Conservation (phyloP, 495 filamentous ascomycete species). For the Elasticomyces elasticus region DNA sequence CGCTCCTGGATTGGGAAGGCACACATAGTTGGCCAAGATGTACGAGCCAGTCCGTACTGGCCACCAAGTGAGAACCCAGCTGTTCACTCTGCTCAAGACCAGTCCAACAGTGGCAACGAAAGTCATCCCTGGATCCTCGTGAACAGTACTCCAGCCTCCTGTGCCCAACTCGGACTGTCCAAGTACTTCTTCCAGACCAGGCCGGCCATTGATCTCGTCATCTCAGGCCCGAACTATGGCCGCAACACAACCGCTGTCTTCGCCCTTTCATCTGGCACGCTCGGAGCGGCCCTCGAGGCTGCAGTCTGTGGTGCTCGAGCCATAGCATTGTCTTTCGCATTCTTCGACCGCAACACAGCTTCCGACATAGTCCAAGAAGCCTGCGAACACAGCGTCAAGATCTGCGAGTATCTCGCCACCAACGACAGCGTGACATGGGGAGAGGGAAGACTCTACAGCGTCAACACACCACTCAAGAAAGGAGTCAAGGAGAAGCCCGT, state of each 20-base stretch:
- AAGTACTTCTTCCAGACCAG: constrained; percentile 78
- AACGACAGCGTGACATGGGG: constrained; percentile 61
- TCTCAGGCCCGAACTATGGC: constrained; percentile 90
- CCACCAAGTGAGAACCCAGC: constrained; percentile 52
- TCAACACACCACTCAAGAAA: constrained; percentile 76
- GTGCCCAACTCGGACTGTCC: constrained; percentile 79
- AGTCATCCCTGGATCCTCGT: constrained; percentile 87
- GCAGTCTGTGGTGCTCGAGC: constrained; percentile 68
- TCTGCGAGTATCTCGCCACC: constrained; percentile 64
- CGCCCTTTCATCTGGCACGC: constrained; percentile 75
- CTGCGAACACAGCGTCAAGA: constrained; percentile 52
- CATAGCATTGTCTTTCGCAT: constrained; percentile 81
- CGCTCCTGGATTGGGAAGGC: constrained; percentile 98
- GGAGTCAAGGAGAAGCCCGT: constrained; percentile 57
- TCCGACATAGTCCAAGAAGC: constrained; percentile 66
- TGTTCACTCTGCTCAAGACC: constrained; percentile 30
- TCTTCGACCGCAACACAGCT: constrained; percentile 71
- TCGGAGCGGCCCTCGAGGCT: constrained; percentile 86
- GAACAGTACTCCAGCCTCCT: constrained; percentile 77
- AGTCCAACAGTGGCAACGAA: neutral
- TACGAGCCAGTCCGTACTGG: constrained; percentile 77
- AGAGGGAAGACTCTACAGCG: constrained; percentile 54
- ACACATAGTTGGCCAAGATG: constrained; percentile 75
- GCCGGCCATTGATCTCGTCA: constrained; percentile 72
- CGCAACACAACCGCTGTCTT: constrained; percentile 89